A percentile compares a stretch with the other conserved stretches of the same genome.
Conservation (phyloP, 2,329 filamentous ascomycete species). For the Colletotrichum chlorophyti region DNA sequence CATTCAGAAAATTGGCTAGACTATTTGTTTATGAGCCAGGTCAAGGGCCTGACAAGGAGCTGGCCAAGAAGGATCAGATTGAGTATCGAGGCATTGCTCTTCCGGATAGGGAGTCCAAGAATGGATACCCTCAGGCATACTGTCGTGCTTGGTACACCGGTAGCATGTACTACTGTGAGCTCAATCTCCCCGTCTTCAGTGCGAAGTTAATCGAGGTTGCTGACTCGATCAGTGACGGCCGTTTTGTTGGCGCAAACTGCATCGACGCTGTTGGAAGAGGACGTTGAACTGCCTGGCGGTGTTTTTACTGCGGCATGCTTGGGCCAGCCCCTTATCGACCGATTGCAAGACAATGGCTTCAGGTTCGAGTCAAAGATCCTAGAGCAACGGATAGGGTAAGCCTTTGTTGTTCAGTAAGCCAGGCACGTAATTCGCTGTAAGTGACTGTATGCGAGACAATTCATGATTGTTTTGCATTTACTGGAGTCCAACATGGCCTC, state of each 20-base stretch:
- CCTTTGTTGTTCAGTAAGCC: too few species aligned
- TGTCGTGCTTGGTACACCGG: slow-evolving; percentile 64
- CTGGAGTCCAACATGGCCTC: too few species aligned
- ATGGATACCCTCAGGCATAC: slow-evolving; percentile 55
- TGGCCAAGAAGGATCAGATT: slow-evolving; percentile 63
- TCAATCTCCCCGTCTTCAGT: background rate
- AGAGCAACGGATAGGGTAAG: too few species aligned
- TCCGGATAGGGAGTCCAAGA: slow-evolving; percentile 58
- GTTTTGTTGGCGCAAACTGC: slow-evolving; percentile 70
- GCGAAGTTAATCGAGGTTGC: background rate
- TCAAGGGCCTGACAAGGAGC: slow-evolving; percentile 59
- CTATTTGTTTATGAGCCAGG: slow-evolving; percentile 59
- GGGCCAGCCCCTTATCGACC: slow-evolving; percentile 71
- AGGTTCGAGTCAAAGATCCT: slow-evolving; percentile 63
- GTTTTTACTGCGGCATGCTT: slow-evolving; percentile 76
- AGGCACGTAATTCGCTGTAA: too few species aligned
- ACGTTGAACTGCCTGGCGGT: slow-evolving; percentile 67
- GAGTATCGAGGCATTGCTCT: slow-evolving; percentile 69
- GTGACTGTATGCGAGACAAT: too few species aligned
- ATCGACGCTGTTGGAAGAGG: slow-evolving; percentile 68
- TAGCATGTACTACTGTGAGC: slow-evolving; percentile 70
- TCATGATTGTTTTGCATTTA: too few species aligned
- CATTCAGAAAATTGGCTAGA: slow-evolving; percentile 52
- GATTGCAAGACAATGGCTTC: slow-evolving; percentile 66
- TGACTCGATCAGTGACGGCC: slow-evolving; percentile 62